Percentiles rank a stretch among this genome's conserved stretches.
phyloP scores from a whole-genome alignment of 192 early-diverging fungal species.

The Coemansia guatemalensis region DNA sequence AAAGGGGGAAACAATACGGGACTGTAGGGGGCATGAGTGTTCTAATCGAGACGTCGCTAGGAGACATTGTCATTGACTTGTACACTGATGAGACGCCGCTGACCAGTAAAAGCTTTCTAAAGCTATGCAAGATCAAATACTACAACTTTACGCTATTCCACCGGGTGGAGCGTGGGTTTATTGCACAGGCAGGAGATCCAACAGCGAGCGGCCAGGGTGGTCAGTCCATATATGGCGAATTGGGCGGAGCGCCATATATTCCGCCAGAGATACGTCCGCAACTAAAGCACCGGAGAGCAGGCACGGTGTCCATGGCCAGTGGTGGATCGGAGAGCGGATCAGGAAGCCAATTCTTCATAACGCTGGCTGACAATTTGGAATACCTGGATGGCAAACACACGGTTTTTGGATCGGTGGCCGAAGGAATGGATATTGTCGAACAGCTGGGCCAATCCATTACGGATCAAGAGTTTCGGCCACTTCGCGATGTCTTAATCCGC shows the following conservation, averaged over 20 bases:
- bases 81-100: conserved; percentile 62
- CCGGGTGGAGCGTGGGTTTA: conserved; percentile 79
- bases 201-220: conserved; percentile 92
- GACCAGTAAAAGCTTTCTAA: conserved; percentile 87
- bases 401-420: conserved; percentile 87
- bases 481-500: conserved; percentile 82
- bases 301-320: conserved; percentile 87
- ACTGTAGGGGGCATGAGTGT: conserved; percentile 58
- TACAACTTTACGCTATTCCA: conserved; percentile 84
- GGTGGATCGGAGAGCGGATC: conserved; percentile 45
- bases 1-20: no score
- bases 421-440: conserved; percentile 87
- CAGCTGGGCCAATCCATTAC: conserved; percentile 68
- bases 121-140: conserved; percentile 82
- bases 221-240: conserved; percentile 58
- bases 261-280: conserved; percentile 67
- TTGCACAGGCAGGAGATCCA: conserved; percentile 96
- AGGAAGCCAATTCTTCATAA: conserved; percentile 68
- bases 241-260: conserved; percentile 62
- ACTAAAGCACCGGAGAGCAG: conserved; percentile 73
- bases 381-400: conserved; percentile 83
- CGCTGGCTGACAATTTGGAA: conserved; percentile 64
- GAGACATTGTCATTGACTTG: conserved; percentile 33
- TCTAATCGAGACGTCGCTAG: conserved; percentile 82
- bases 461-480: conserved; percentile 75